Percentiles rank a stretch among this genome's conserved stretches.
phyloP scores from a whole-genome alignment of 2,329 filamentous ascomycete genomes.

The Talaromyces marneffei region DNA sequence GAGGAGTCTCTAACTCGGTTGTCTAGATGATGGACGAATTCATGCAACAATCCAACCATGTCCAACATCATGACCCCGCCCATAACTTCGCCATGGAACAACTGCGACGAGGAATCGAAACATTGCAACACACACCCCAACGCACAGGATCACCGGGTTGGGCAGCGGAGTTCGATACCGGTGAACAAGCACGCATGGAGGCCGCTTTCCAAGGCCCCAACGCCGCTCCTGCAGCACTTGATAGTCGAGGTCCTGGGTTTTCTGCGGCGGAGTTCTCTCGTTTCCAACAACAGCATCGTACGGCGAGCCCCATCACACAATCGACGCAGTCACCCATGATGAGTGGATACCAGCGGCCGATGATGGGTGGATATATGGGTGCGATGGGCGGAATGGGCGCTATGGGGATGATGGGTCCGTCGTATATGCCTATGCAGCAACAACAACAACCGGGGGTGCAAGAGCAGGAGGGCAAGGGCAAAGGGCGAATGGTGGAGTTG shows the following conservation, averaged over 20 bases:
- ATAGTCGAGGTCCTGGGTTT: conserved; percentile 55
- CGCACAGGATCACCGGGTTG: conserved; percentile 53
- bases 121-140: conserved; percentile 44
- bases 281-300: conserved; percentile 69
- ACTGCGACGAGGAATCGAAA: conserved; percentile 58
- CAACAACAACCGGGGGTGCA: conserved; percentile 44
- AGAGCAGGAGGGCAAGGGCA: conserved; percentile 63
- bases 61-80: conserved; percentile 48
- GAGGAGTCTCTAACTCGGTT: not conserved
- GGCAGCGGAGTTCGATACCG: conserved; percentile 61
- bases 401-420: conserved; percentile 42
- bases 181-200: conserved; percentile 64
- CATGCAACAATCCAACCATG: conserved; percentile 60
- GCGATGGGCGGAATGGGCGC: conserved; percentile 41
- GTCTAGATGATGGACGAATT: conserved; percentile 86
- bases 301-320: conserved; percentile 49
- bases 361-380: conserved; percentile 41
- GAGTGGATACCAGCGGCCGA: conserved; percentile 44
- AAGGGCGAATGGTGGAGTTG: conserved; percentile 76
- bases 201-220: conserved; percentile 54
- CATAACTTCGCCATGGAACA: conserved; percentile 62
- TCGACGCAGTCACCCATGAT: conserved; percentile 56
- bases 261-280: conserved; percentile 78
- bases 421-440: conserved; percentile 41
- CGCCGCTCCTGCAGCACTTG: conserved; percentile 23